Evolutionary conservation across 495 filamentous ascomycete species (phyloP).

Genomic region (Rostrohypoxylon terebratum): DNA sequence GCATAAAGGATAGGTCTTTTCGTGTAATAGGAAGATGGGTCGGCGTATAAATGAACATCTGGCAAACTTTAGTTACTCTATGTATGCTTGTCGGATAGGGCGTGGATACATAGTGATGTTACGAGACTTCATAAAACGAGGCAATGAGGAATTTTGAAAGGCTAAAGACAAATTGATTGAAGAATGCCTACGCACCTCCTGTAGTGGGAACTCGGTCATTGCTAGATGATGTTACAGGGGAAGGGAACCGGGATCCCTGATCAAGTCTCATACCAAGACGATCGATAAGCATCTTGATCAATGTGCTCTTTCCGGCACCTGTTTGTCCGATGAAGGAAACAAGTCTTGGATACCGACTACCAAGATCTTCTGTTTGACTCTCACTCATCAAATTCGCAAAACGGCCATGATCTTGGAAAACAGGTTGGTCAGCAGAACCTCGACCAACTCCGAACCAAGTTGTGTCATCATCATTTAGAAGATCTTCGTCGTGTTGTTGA

Average conservation of each 20-base stretch:
- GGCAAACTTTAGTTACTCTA: background rate
- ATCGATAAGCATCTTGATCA: background rate
- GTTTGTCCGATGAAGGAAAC: background rate
- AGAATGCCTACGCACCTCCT: background rate
- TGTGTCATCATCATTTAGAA: background rate
- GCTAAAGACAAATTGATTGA: background rate
- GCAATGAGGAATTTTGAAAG: background rate
- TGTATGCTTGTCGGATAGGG: no score
- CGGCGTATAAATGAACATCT: conserved; percentile 5
- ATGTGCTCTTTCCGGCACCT: background rate
- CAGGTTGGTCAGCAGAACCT: background rate
- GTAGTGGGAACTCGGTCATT: background rate
- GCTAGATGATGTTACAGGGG: background rate
- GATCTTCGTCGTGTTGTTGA: background rate
- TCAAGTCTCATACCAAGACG: conserved; percentile 2
- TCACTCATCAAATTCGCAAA: conserved; percentile 3
- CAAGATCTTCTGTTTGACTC: background rate
- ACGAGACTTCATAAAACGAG: background rate
- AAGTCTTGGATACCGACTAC: background rate
- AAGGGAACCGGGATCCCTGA: background rate
- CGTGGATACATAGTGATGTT: background rate
- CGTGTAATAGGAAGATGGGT: background rate
- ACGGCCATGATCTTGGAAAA: background rate
- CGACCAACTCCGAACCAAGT: background rate
- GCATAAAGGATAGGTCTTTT: background rate